Conservation (phyloP, 1,284 basidiomycete genomes). For the Ganoderma multipileum region DNA sequence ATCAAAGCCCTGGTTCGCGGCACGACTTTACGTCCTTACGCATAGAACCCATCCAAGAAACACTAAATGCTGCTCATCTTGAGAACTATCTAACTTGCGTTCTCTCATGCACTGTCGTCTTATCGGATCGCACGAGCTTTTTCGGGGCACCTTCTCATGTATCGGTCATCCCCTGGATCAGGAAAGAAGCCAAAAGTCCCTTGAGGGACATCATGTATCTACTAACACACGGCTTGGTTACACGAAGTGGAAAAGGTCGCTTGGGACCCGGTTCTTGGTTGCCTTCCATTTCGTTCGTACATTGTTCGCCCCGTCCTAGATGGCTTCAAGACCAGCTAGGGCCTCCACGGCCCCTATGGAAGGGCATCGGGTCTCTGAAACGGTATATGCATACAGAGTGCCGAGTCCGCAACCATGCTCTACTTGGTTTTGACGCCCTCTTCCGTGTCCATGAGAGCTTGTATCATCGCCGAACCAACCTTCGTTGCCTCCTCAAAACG, state of each 20-base stretch:
- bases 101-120: neutral
- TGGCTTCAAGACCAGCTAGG: neutral
- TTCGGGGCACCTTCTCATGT: slow-evolving; percentile 11
- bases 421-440: neutral
- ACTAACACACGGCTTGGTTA: slow-evolving; percentile 18
- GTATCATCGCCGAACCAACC: slow-evolving; percentile 91
- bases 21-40: neutral
- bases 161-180: slow-evolving; percentile 21
- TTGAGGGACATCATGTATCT: slow-evolving; percentile 24
- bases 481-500: slow-evolving; percentile 88
- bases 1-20: neutral
- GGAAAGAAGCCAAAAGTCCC: slow-evolving; percentile 29
- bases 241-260: slow-evolving; percentile 12
- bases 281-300: neutral
- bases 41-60: neutral
- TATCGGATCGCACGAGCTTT: neutral
- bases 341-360: neutral
- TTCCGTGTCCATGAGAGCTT: slow-evolving; percentile 74
- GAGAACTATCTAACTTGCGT: neutral
- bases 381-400: neutral
- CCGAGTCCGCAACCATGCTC: neutral
- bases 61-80: neutral
- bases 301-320: neutral
- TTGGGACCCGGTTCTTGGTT: neutral
- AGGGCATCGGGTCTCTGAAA: neutral